Conservation (phyloP, 2,329 filamentous ascomycete species). For the Alternaria incomplexa region DNA sequence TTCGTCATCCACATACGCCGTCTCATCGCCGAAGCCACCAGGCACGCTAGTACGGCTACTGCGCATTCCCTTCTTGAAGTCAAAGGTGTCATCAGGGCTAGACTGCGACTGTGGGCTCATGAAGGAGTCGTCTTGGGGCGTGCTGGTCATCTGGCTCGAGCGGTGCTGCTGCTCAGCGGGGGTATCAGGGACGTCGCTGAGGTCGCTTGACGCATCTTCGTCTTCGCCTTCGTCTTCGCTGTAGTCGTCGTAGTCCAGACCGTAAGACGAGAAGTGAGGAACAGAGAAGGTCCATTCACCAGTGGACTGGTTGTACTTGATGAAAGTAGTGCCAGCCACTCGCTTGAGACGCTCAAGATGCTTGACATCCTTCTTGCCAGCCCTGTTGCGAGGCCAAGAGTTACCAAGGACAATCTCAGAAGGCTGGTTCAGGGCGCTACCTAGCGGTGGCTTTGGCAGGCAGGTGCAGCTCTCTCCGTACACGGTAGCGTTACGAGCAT, state of each 20-base stretch:
- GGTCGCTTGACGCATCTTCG: constrained; percentile 34
- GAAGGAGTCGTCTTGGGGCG: constrained; percentile 45
- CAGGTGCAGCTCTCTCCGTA: constrained; percentile 64
- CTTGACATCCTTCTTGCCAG: constrained; percentile 73
- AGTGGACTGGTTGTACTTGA: constrained; percentile 77
- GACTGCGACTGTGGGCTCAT: constrained; percentile 51
- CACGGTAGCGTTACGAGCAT: constrained; percentile 82
- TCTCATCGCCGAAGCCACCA: constrained; percentile 77
- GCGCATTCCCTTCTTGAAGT: constrained; percentile 60
- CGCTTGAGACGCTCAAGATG: constrained; percentile 82
- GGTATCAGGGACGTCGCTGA: constrained; percentile 54
- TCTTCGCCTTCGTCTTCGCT: constrained; percentile 67
- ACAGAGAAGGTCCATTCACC: constrained; percentile 92
- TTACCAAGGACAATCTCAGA: constrained; percentile 88
- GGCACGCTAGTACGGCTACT: constrained; percentile 64
- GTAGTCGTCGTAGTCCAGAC: constrained; percentile 72
- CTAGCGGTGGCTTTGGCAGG: constrained; percentile 77
- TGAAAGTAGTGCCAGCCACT: constrained; percentile 80
- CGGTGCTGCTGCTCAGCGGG: constrained; percentile 44
- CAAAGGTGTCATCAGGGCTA: constrained; percentile 61
- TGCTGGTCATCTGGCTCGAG: constrained; percentile 42
- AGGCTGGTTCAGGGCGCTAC: constrained; percentile 90
- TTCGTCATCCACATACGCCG: constrained; percentile 60
- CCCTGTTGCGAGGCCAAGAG: constrained; percentile 83
- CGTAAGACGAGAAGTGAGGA: constrained; percentile 97